Evolutionary conservation across 2,329 filamentous ascomycete genomes (phyloP).

Genomic region (Clonostachys sp.): DNA sequence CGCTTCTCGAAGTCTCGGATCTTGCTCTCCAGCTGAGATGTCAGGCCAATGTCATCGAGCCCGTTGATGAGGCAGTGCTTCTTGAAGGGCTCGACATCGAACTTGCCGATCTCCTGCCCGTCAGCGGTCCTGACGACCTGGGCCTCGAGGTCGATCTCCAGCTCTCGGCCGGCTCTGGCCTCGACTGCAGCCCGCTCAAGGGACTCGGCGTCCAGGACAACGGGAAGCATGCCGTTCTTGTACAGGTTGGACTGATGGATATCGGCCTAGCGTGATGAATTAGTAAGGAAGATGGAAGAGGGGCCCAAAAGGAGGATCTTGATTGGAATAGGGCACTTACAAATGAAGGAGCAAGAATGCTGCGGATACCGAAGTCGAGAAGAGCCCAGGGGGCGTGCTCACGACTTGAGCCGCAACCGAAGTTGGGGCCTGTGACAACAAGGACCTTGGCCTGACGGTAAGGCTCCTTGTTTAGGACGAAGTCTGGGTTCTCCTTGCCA

Average conservation of each 20-base stretch:
- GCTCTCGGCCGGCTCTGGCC: conserved; percentile 72
- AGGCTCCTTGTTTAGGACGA: conserved; percentile 86
- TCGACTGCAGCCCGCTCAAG: conserved; percentile 71
- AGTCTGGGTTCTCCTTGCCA: conserved; percentile 71
- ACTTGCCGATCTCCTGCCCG: conserved; percentile 70
- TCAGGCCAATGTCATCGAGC: conserved; percentile 91
- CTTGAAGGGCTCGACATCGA: conserved; percentile 89
- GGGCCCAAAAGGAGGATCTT: too few species aligned
- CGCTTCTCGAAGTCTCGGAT: conserved; percentile 78
- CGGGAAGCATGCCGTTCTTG: conserved; percentile 98
- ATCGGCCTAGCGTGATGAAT: conserved; percentile 14
- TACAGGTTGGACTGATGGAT: conserved; percentile 99
- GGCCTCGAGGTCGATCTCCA: conserved; percentile 85
- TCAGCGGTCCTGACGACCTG: conserved; percentile 74
- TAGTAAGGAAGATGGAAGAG: not conserved
- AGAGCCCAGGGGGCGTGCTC: conserved; percentile 98
- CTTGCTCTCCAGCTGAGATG: conserved; percentile 87
- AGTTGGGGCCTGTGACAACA: conserved; percentile 87
- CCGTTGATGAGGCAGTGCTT: conserved; percentile 94
- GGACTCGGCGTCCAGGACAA: conserved; percentile 64
- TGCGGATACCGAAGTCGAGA: conserved; percentile 93
- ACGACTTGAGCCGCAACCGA: conserved; percentile 87
- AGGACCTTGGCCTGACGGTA: conserved; percentile 85
- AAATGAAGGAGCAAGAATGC: conserved; percentile 81
- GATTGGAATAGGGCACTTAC: too few species aligned